These are phyloP conservation scores for Trypanosoma cruzi DNA, from an alignment of 208 protist genomes.

Conservation along the genomic window DNA sequence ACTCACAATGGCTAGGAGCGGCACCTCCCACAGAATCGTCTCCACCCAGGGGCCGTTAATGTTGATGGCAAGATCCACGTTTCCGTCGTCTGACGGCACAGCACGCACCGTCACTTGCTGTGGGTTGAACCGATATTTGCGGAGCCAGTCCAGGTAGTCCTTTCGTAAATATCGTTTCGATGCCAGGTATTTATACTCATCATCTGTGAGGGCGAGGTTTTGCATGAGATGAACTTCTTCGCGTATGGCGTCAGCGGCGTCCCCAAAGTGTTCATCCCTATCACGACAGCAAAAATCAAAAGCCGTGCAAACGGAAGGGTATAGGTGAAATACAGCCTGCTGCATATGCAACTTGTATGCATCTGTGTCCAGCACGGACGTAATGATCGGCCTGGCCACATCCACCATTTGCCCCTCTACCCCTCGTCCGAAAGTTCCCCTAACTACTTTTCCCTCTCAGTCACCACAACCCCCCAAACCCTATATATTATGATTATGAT, in stretches of 20 bases:
- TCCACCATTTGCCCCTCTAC: neutral
- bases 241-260: slow-evolving; percentile 59
- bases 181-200: slow-evolving; percentile 71
- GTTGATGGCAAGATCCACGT: slow-evolving; percentile 54
- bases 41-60: slow-evolving; percentile 86
- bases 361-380: slow-evolving; percentile 86
- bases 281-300: slow-evolving; percentile 86
- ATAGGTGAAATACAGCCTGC: slow-evolving; percentile 82
- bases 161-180: slow-evolving; percentile 67
- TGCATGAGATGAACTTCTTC: slow-evolving; percentile 57
- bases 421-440: neutral
- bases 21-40: slow-evolving; percentile 90
- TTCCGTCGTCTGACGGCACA: slow-evolving; percentile 34
- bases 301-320: slow-evolving; percentile 41
- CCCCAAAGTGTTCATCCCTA: slow-evolving; percentile 69
- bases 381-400: slow-evolving; percentile 56
- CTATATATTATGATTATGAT: no score
- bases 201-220: slow-evolving; percentile 45
- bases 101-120: slow-evolving; percentile 65
- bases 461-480: neutral
- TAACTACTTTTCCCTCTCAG: neutral
- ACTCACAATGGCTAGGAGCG: slow-evolving; percentile 80
- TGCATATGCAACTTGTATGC: slow-evolving; percentile 93
- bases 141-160: slow-evolving; percentile 85
- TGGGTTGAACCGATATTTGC: slow-evolving; percentile 77